Evolutionary conservation across 495 filamentous ascomycete species (phyloP).

Genomic region (Penicillium taxi): DNA sequence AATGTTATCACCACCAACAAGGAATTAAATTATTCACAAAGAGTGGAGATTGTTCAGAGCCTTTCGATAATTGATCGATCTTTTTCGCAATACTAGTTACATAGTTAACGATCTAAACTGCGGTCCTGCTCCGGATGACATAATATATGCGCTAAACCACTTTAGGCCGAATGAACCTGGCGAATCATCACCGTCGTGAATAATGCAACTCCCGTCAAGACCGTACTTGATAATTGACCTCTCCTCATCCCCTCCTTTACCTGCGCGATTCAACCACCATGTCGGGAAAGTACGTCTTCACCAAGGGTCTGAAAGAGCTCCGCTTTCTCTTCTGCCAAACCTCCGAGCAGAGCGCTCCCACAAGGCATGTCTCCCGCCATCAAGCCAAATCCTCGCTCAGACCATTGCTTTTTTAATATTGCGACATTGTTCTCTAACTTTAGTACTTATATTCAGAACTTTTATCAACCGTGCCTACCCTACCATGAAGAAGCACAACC

Average conservation of each 20-base stretch:
- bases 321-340: conserved; percentile 96
- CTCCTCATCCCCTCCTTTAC: conserved; percentile 8
- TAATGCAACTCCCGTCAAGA: conserved; percentile 20
- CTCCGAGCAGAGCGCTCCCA: conserved; percentile 75
- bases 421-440: conserved; percentile 11
- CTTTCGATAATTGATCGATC: not conserved
- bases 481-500: conserved; percentile 99
- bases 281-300: conserved; percentile 89
- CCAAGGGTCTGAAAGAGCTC: conserved; percentile 82
- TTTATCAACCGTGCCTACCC: conserved; percentile 92
- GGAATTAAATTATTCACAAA: not conserved
- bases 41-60: not conserved
- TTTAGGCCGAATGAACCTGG: not conserved
- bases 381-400: not conserved
- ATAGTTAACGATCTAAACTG: not conserved
- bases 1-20: conserved; percentile 6
- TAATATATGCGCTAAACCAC: conserved; percentile 18
- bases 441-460: conserved; percentile 43
- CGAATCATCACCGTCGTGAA: conserved; percentile 23
- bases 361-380: conserved; percentile 49
- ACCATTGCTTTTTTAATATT: not conserved
- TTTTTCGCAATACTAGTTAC: no score
- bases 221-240: conserved; percentile 7
- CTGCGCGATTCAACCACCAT: conserved; percentile 42
- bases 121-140: conserved; percentile 26